A percentile compares a stretch with the other conserved stretches of the same genome.
phyloP scores from a whole-genome alignment of 2,329 filamentous ascomycete species.

The Pestalotiopsis sp. region DNA sequence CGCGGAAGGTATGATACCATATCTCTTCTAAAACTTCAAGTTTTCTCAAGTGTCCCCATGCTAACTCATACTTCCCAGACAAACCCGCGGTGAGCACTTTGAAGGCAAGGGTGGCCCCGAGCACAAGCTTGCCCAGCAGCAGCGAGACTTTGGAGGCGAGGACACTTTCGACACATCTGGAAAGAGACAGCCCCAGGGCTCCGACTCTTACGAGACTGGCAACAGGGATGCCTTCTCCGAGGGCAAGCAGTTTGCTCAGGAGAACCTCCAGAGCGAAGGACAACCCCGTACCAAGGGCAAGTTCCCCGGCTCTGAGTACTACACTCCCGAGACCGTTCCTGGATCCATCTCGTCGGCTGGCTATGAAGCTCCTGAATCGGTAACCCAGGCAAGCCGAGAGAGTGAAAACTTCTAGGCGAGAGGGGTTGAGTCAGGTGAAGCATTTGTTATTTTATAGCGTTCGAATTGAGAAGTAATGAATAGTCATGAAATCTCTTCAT shows the following conservation, averaged over 20 bases:
- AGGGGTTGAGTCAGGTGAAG: not conserved
- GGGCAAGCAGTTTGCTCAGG: constrained; percentile 39
- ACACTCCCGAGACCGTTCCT: constrained; percentile 42
- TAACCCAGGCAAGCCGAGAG: constrained; percentile 36
- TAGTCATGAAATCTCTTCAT: not conserved
- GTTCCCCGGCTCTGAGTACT: constrained; percentile 44
- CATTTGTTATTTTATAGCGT: not conserved
- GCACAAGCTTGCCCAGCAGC: constrained; percentile 37
- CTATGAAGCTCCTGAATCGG: constrained; percentile 42
- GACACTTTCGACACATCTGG: constrained; percentile 33
- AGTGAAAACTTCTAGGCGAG: constrained; percentile 19
- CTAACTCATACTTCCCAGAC: constrained; percentile 31
- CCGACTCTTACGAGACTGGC: constrained; percentile 9
- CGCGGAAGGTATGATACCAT: constrained; percentile 40
- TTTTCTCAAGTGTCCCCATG: no score
- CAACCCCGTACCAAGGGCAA: constrained; percentile 36
- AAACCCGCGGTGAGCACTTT: constrained; percentile 46
- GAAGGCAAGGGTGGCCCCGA: constrained; percentile 46
- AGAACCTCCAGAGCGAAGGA: constrained; percentile 38
- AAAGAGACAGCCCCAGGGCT: constrained; percentile 2
- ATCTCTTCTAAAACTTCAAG: no score
- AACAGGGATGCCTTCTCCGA: constrained; percentile 31
- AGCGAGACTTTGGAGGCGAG: constrained; percentile 34
- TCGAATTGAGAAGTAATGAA: not conserved
- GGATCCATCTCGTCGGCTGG: constrained; percentile 45